Percentiles rank a stretch among this genome's conserved stretches.
phyloP scores from a whole-genome alignment of 257 asterid genomes.

The Schizonepeta tenuifolia region DNA sequence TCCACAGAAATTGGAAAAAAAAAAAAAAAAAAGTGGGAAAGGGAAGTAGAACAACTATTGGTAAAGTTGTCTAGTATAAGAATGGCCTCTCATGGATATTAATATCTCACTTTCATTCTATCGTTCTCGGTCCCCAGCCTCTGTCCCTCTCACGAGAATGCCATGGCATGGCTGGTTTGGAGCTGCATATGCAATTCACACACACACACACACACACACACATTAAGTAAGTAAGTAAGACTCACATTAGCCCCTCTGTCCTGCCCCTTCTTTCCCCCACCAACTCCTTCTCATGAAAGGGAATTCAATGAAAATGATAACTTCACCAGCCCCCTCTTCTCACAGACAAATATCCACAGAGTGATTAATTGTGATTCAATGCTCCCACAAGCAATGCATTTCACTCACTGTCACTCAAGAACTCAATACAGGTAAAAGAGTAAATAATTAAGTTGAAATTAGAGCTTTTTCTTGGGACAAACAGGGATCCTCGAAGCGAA shows the following conservation, averaged over 20 bases:
- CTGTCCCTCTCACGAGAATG: slow-evolving; percentile 77
- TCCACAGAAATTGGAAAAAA: slow-evolving; percentile 41
- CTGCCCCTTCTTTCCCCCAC: slow-evolving; percentile 48
- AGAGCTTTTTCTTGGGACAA: slow-evolving; percentile 23
- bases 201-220: slow-evolving; percentile 32
- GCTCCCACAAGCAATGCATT: slow-evolving; percentile 35
- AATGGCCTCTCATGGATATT: slow-evolving; percentile 30
- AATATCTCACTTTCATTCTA: slow-evolving; percentile 30
- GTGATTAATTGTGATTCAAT: slow-evolving; percentile 37
- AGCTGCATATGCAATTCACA: slow-evolving; percentile 48
- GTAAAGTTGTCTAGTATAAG: slow-evolving; percentile 27
- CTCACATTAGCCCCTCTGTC: slow-evolving; percentile 58
- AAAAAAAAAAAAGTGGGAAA: slow-evolving; percentile 32
- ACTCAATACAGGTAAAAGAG: neutral
- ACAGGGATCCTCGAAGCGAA: slow-evolving; percentile 21
- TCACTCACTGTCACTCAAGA: slow-evolving; percentile 17
- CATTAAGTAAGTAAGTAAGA: slow-evolving; percentile 33
- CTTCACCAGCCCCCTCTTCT: slow-evolving; percentile 34
- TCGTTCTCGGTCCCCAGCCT: slow-evolving; percentile 54
- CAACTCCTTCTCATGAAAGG: slow-evolving; percentile 71
- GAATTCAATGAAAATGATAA: slow-evolving; percentile 53
- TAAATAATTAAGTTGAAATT: slow-evolving; percentile 3
- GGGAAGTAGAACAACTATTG: slow-evolving; percentile 35
- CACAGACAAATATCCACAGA: slow-evolving; percentile 31
- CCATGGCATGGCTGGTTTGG: slow-evolving; percentile 72